Evolutionary conservation across 495 filamentous ascomycete species (phyloP).

Genomic region (Xylaria nigripes): DNA sequence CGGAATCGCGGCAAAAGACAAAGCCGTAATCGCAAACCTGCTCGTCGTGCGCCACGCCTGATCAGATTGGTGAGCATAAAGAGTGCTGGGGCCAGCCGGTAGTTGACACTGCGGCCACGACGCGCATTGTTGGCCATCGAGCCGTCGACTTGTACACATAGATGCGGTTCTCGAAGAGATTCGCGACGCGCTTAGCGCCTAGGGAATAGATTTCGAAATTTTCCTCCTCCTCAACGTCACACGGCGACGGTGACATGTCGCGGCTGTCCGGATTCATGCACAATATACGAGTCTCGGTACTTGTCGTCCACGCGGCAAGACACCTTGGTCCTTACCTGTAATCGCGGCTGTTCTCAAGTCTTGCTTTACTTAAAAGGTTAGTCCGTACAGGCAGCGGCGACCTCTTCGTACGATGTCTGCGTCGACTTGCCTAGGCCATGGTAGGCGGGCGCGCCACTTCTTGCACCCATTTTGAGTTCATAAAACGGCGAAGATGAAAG

Average conservation of each 20-base stretch:
- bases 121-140: conserved; percentile 75
- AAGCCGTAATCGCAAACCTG: conserved; percentile 87
- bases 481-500: conserved; percentile 34
- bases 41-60: conserved; percentile 72
- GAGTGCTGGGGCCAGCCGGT: conserved; percentile 85
- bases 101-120: conserved; percentile 75
- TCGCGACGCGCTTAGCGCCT: conserved; percentile 61
- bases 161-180: conserved; percentile 86
- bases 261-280: conserved; percentile 50
- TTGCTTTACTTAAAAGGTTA: too few relatives aligned
- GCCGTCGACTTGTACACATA: conserved; percentile 78
- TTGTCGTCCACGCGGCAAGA: conserved; percentile 81
- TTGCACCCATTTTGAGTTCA: conserved; percentile 64
- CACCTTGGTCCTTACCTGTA: too few relatives aligned
- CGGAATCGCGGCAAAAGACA: conserved; percentile 86
- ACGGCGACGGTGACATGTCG: conserved; percentile 58
- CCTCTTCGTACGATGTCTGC: conserved; percentile 64
- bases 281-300: conserved; percentile 83
- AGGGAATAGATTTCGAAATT: conserved; percentile 40
- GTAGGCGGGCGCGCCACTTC: conserved; percentile 54
- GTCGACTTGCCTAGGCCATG: conserved; percentile 27
- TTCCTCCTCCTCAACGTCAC: conserved; percentile 19
- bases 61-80: conserved; percentile 76
- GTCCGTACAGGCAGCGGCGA: conserved; percentile 60
- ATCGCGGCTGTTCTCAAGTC: too few relatives aligned